A percentile compares a stretch with the other conserved stretches of the same genome.
These are phyloP conservation scores for Flaveria brownii DNA, from an alignment of 129 eudicot species.

Conservation along the genomic window DNA sequence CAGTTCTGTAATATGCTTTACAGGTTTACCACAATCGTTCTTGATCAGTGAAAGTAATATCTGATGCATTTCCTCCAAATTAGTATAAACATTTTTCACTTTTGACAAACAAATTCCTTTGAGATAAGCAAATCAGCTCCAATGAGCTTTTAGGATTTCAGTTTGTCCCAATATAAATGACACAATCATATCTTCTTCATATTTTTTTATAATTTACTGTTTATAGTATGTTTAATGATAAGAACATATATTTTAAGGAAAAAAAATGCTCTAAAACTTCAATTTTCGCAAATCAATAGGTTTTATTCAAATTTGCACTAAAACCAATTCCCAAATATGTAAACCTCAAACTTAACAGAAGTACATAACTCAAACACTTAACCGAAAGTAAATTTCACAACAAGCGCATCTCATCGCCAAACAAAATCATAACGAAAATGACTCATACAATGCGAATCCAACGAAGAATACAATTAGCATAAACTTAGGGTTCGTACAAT, in stretches of 20 bases:
- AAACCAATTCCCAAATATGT: not conserved
- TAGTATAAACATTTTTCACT: not conserved
- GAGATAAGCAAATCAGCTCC: not conserved
- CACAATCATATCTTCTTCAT: not conserved
- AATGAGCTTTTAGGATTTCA: no score
- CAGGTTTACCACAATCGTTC: not conserved
- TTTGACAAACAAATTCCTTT: not conserved
- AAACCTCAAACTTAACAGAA: not conserved
- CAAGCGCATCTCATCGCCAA: not conserved
- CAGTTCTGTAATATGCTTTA: not conserved
- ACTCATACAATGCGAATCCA: not conserved
- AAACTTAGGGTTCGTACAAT: conserved; percentile 22
- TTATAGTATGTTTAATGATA: not conserved
- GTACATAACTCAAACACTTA: not conserved
- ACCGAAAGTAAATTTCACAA: not conserved
- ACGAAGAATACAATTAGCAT: conserved; percentile 17
- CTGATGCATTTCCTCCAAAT: not conserved
- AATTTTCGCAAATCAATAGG: no score
- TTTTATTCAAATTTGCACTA: not conserved
- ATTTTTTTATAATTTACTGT: not conserved
- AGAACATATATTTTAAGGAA: no score
- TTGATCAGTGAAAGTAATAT: not conserved
- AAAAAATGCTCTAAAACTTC: no score
- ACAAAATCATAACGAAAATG: not conserved
- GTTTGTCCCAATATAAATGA: not conserved